These are phyloP conservation scores for Clonostachys rhizophaga DNA, from an alignment of 2,329 filamentous ascomycete genomes.

Conservation along the genomic window DNA sequence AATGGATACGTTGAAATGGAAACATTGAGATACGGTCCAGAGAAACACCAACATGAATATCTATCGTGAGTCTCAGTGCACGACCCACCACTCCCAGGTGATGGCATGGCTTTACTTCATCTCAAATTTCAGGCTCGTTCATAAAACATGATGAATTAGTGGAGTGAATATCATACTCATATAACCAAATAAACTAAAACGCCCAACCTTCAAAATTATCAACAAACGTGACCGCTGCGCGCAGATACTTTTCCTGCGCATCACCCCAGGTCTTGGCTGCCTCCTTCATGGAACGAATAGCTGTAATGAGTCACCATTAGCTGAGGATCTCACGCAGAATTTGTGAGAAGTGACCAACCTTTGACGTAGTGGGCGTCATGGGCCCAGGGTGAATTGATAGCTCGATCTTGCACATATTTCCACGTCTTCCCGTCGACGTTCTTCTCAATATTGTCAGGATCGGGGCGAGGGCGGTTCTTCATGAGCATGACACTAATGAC, in stretches of 20 bases:
- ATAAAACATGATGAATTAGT: too few relatives aligned
- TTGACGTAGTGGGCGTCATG: constrained; percentile 85
- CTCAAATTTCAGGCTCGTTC: too few relatives aligned
- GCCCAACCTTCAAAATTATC: constrained; percentile 70
- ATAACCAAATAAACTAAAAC: constrained; percentile 15
- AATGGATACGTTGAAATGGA: too few relatives aligned
- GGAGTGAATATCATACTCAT: too few relatives aligned
- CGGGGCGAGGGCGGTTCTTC: constrained; percentile 67
- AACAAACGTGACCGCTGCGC: constrained; percentile 66
- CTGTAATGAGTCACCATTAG: constrained; percentile 26
- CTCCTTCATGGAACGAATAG: constrained; percentile 69
- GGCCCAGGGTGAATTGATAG: constrained; percentile 61
- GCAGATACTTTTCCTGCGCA: constrained; percentile 58
- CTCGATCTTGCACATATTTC: constrained; percentile 70
- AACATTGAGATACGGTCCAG: too few relatives aligned
- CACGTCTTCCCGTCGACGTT: constrained; percentile 66
- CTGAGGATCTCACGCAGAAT: neutral
- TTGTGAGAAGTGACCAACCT: constrained; percentile 36
- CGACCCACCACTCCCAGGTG: too few relatives aligned
- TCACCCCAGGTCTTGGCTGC: constrained; percentile 73
- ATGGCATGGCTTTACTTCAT: too few relatives aligned
- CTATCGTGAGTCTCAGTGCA: too few relatives aligned
- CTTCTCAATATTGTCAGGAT: constrained; percentile 54
- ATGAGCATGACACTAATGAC: constrained; percentile 73
- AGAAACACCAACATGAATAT: too few relatives aligned